These are phyloP conservation scores for Knufia petricola DNA, from an alignment of 2,329 filamentous ascomycete genomes.

Conservation along the genomic window DNA sequence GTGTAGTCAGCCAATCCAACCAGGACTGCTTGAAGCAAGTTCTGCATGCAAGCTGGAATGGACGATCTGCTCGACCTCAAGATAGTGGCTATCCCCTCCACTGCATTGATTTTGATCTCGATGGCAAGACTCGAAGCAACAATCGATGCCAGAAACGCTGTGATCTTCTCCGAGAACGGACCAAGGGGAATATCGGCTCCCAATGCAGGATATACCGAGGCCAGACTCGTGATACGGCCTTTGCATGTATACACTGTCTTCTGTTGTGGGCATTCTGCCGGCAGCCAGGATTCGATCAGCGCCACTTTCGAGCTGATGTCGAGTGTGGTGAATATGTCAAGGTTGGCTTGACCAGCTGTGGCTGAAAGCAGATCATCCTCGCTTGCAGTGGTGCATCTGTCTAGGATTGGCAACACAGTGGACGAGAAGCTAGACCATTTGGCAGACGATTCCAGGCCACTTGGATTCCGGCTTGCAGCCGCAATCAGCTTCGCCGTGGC, in stretches of 20 bases:
- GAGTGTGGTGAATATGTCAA: slow-evolving; percentile 32
- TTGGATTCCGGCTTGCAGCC: background rate
- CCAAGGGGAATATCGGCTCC: slow-evolving; percentile 12
- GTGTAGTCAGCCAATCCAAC: slow-evolving; percentile 72
- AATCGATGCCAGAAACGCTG: slow-evolving; percentile 12
- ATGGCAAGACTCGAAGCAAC: slow-evolving; percentile 17
- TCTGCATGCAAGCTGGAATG: slow-evolving; percentile 25
- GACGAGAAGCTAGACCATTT: slow-evolving; percentile 23
- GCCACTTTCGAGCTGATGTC: slow-evolving; percentile 25
- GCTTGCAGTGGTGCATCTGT: slow-evolving; percentile 31
- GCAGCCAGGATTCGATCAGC: slow-evolving; percentile 32
- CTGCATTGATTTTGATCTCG: slow-evolving; percentile 21
- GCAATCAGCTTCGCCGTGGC: slow-evolving; percentile 14
- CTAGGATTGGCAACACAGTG: slow-evolving; percentile 26
- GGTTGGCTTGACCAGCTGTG: slow-evolving; percentile 32
- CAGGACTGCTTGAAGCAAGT: slow-evolving; percentile 23
- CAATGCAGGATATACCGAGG: slow-evolving; percentile 31
- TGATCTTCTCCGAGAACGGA: slow-evolving; percentile 6
- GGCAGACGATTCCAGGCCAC: slow-evolving; percentile 17
- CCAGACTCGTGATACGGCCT: slow-evolving; percentile 36
- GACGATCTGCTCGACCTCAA: background rate
- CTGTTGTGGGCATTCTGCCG: slow-evolving; percentile 27
- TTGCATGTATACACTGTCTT: slow-evolving; percentile 32
- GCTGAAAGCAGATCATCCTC: slow-evolving; percentile 33
- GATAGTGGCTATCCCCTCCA: slow-evolving; percentile 13